Percentiles rank a stretch among this genome's conserved stretches.
Conservation (phyloP, 768 basidiomycete species). For the Cubamyces lactineus region DNA sequence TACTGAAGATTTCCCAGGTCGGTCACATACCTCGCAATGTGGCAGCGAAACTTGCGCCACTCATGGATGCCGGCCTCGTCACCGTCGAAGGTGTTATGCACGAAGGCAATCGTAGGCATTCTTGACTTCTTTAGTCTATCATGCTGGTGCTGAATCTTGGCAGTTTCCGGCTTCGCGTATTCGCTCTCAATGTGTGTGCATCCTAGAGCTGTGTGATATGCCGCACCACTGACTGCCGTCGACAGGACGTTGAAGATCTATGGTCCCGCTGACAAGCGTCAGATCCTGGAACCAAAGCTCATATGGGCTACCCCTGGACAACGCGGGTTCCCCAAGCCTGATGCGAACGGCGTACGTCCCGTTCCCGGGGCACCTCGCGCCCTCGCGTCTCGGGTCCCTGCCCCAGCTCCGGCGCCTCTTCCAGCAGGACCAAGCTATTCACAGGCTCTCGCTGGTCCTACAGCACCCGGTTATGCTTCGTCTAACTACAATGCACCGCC, state of each 20-base stretch:
- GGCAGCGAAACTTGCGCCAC: constrained; percentile 62
- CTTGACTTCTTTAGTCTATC: background rate
- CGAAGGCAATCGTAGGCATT: constrained; percentile 63
- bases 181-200: constrained; percentile 62
- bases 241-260: constrained; percentile 71
- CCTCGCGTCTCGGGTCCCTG: constrained; percentile 4
- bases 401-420: constrained; percentile 7
- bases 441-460: background rate
- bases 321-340: constrained; percentile 50
- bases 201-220: background rate
- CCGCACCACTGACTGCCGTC: background rate
- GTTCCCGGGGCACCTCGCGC: constrained; percentile 24
- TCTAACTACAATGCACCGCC: constrained; percentile 4
- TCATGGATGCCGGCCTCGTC: constrained; percentile 66
- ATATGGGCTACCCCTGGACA: constrained; percentile 77
- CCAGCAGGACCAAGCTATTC: background rate
- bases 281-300: constrained; percentile 63
- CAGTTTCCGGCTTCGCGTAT: constrained; percentile 45
- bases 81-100: constrained; percentile 74
- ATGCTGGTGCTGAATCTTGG: constrained; percentile 1
- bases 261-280: constrained; percentile 62
- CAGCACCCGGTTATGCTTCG: background rate
- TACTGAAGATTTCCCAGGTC: constrained; percentile 51
- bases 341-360: constrained; percentile 15
- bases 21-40: constrained; percentile 75